Evolutionary conservation across 1,284 basidiomycete species (phyloP), one percentile per base, ranked within the genome.

Genomic region (Tylopilus sp.): DNA sequence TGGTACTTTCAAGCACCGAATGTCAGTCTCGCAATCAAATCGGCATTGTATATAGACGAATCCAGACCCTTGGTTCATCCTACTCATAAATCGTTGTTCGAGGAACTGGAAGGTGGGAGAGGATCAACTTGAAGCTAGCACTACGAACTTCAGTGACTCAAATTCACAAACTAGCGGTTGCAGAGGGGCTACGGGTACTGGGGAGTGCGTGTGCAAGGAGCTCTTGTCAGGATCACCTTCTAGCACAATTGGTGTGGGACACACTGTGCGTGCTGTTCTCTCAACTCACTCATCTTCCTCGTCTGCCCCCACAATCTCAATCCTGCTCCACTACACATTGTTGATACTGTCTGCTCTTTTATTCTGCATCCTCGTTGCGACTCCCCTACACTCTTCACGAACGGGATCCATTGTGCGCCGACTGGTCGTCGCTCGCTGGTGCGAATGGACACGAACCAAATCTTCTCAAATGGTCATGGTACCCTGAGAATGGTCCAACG

Each of bases 111-210:
- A 55, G 84, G 86, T 0, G 77, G 80, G 12, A 81, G 91, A 16
- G 89, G 85, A 26, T 91, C 91, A 49, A 94, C n/a, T n/a, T n/a
- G n/a, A n/a, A n/a, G 92, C 69, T 97, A 96, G 95, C 95, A 96
- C 80, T 97, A 95, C 74, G 95, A 96, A 81, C 83, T 97, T 47
- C 93, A 96, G 80, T 93, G 96, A 80, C 84, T 96, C 70, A 87
- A 90, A 75, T 89, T 90, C 72, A 84, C 87, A 61, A 97, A 97
- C 75, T 84, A 89, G 76, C 81, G 90, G 69, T 72, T 97, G 61
- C 80, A 81, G 92, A 94, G 66, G 93, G 96, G 79, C 82, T 96
- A 41, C 80, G 79, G 26, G 81, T 76, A 38, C 77, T 92, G 53
- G 90, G 91, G 79, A 61, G 53, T 18, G 59, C 58, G 6, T 44